Evolutionary conservation across 2,329 filamentous ascomycete genomes (phyloP).

Genomic region (Penicillium corylophilum): DNA sequence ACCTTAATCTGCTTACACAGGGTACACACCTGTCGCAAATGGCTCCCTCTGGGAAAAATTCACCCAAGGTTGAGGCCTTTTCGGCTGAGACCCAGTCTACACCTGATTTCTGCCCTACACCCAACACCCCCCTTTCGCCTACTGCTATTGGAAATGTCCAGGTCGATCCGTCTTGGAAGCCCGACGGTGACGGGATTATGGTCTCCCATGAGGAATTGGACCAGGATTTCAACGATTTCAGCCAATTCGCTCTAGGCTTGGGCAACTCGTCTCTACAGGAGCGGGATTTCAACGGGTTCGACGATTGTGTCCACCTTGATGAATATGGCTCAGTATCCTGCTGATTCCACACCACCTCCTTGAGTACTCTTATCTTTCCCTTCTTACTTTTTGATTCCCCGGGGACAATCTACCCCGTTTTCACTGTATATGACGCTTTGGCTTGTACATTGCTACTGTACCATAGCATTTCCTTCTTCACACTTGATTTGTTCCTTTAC

Average conservation of each 20-base stretch:
- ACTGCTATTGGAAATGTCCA: slow-evolving; percentile 13
- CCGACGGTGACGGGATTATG: slow-evolving; percentile 24
- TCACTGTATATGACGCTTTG: slow-evolving; percentile 15
- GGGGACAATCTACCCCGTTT: slow-evolving; percentile 1
- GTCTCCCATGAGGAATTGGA: slow-evolving; percentile 31
- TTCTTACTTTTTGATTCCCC: slow-evolving; percentile 11
- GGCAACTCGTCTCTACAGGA: slow-evolving; percentile 26
- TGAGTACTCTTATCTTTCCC: slow-evolving; percentile 5
- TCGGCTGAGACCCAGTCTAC: slow-evolving; percentile 32
- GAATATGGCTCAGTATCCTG: slow-evolving; percentile 32
- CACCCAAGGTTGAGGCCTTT: slow-evolving; percentile 22
- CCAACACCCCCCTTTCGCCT: slow-evolving; percentile 31
- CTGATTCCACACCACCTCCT: slow-evolving; percentile 18
- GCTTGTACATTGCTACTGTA: slow-evolving; percentile 22
- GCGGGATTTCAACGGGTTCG: slow-evolving; percentile 29
- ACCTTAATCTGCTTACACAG: slow-evolving; percentile 23
- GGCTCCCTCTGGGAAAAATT: slow-evolving; percentile 14
- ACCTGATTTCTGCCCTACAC: slow-evolving; percentile 34
- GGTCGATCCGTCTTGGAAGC: slow-evolving; percentile 5
- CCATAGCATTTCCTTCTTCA: slow-evolving; percentile 29
- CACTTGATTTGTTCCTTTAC: slow-evolving; percentile 16
- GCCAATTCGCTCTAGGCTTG: slow-evolving; percentile 32
- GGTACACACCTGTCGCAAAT: slow-evolving; percentile 17
- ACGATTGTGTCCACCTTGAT: slow-evolving; percentile 34
- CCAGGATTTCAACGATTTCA: slow-evolving; percentile 35